Evolutionary conservation across 306 rosid species (phyloP).

Genomic region (Ormosia semicastrata): DNA sequence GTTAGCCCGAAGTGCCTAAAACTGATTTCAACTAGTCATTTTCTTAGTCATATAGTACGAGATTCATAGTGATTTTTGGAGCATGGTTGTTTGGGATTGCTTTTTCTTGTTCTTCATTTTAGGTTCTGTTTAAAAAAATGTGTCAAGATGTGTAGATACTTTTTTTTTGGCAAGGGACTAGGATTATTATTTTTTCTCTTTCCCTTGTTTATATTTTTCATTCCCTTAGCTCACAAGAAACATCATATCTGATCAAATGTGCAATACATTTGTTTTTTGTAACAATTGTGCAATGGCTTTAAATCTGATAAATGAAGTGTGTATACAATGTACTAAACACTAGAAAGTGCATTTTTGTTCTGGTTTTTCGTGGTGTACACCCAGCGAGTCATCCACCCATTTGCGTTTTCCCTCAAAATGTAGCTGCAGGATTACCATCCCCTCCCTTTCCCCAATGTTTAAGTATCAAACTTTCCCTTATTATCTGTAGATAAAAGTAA

Average conservation of each 20-base stretch:
- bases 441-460: not conserved
- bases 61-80: not conserved
- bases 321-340: slow-evolving; percentile 1
- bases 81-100: slow-evolving; percentile 4
- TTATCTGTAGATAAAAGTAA: not conserved
- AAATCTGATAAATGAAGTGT: not conserved
- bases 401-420: not conserved
- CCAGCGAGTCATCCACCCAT: not conserved
- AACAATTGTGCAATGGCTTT: too few species aligned
- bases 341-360: not conserved
- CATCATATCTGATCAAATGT: not conserved
- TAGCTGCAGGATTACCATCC: not conserved
- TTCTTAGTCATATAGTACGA: not conserved
- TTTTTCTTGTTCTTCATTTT: not conserved
- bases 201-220: slow-evolving; percentile 5
- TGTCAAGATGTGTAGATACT: not conserved
- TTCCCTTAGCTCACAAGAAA: not conserved
- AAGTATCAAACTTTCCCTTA: not conserved
- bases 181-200: not conserved
- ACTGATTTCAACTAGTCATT: not conserved
- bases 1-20: slow-evolving; percentile 27
- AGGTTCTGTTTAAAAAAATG: too few species aligned
- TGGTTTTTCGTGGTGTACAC: not conserved
- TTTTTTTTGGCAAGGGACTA: not conserved
- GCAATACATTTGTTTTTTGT: not conserved